Conservation (phyloP, 257 asterid genomes). For the Nicotiana benthamiana region DNA sequence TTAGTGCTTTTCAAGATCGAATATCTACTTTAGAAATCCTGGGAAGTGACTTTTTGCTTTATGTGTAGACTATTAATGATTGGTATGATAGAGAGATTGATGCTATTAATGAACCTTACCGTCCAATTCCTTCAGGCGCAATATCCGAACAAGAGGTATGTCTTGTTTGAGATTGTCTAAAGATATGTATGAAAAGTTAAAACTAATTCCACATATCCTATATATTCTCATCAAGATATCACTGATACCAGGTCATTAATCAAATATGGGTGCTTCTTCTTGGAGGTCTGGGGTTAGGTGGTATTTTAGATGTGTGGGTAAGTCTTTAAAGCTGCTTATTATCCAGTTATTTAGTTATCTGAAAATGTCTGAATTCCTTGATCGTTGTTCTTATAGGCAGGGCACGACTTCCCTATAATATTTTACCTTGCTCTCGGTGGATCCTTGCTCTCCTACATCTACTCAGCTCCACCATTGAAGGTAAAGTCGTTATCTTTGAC, state of each 20-base stretch:
- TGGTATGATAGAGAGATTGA: constrained; percentile 97
- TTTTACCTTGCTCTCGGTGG: constrained; percentile 95
- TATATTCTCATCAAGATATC: background rate
- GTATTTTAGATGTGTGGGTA: constrained; percentile 87
- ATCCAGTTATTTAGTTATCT: background rate
- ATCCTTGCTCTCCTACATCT: constrained; percentile 87
- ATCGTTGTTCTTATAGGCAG: constrained; percentile 49
- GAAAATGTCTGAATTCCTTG: constrained; percentile 4
- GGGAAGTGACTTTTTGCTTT: constrained; percentile 9
- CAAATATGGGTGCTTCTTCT: constrained; percentile 96
- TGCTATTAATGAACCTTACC: constrained; percentile 95
- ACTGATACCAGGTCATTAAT: constrained; percentile 65
- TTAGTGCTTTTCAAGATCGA: constrained; percentile 9
- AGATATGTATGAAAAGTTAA: background rate
- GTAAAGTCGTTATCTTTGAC: constrained; percentile 26
- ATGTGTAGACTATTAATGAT: constrained; percentile 72
- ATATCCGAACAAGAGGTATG: constrained; percentile 71
- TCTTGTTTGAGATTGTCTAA: constrained; percentile 11
- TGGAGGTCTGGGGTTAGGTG: constrained; percentile 84
- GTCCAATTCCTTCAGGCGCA: constrained; percentile 94
- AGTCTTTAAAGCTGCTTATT: constrained; percentile 25
- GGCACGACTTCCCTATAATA: constrained; percentile 71
- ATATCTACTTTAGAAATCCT: constrained; percentile 10
- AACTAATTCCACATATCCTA: background rate
- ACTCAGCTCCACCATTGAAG: constrained; percentile 98